Evolutionary conservation across 1,139 yeast species (phyloP), one percentile per base, ranked within the genome.

Genomic region (Yamadazyma songkhlaensis): DNA sequence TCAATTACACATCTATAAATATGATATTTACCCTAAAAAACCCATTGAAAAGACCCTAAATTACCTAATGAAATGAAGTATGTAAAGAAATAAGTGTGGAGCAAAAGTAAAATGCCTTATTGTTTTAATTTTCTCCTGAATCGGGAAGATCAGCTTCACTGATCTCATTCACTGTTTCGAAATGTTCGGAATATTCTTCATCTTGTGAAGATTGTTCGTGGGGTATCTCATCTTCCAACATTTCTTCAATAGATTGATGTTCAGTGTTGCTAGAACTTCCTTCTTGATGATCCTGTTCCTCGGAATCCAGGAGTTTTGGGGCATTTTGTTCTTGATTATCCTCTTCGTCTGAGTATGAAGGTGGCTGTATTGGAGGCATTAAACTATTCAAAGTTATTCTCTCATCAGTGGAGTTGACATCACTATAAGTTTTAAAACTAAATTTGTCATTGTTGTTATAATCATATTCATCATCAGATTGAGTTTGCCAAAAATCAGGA

Each of bases 401-500:
- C 41, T 71, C 77, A 36, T 62, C 73, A 13, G 44, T 48, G 1
- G 67, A 60, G 36, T 55, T 51, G 21, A 51, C 55, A 17, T 67
- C 72, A 31, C 59, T 50, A 49, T 68, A 65, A 8, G 72, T 73
- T 48, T 67, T 64, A 48, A 67, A 68, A 44, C 72, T 67, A 47
- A 53, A 66, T 41, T 67, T 67, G 41, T 66, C 70, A 27, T 50
- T 51, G 25, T 51, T 47, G 22, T 46, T 42, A 15, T 40, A 38
- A 21, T 45, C 52, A 14, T 44, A 47, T 12, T 39, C 37, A 9
- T 46, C 52, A 12, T 46, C 51, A 11, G 47, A 53, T 37, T 60
- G 62, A 3, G 57, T 50, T 31, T 65, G 70, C 76, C 77, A 72
- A 41, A 77, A 77, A 44, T 74, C 72, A 0, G 83, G 83, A 1